Evolutionary conservation across 768 basidiomycete species (phyloP).

Genomic region (Mycena venus): DNA sequence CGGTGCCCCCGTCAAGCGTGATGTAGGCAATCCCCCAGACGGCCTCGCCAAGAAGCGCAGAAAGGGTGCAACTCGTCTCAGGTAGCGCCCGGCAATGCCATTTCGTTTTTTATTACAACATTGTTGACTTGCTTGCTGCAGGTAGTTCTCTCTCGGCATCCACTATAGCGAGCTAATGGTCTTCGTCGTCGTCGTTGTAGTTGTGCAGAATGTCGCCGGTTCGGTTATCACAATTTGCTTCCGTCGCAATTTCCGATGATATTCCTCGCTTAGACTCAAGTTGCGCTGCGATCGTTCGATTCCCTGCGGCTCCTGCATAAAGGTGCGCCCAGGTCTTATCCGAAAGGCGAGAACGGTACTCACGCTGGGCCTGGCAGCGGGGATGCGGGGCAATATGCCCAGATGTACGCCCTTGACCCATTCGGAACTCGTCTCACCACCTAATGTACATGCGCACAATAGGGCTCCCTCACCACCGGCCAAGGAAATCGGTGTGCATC

Average conservation of each 20-base stretch:
- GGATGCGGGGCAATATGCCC: slow-evolving; percentile 88
- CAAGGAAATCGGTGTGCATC: slow-evolving; percentile 79
- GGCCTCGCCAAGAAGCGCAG: slow-evolving; percentile 68
- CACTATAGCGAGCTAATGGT: neutral
- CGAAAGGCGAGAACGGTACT: slow-evolving; percentile 67
- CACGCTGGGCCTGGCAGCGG: slow-evolving; percentile 53
- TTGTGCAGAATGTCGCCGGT: slow-evolving; percentile 86
- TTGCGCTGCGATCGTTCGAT: slow-evolving; percentile 81
- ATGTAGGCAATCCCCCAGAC: slow-evolving; percentile 38
- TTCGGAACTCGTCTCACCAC: slow-evolving; percentile 29
- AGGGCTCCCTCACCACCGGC: slow-evolving; percentile 85
- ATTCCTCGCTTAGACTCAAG: slow-evolving; percentile 62
- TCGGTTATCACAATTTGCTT: slow-evolving; percentile 26
- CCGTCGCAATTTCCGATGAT: slow-evolving; percentile 17
- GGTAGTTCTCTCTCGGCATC: neutral
- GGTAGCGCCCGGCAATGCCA: too few relatives aligned
- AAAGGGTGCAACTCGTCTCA: slow-evolving; percentile 82
- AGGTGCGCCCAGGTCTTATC: slow-evolving; percentile 61
- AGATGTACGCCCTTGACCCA: slow-evolving; percentile 64
- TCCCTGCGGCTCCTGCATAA: slow-evolving; percentile 86
- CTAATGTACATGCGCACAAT: slow-evolving; percentile 13
- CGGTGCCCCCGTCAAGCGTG: slow-evolving; percentile 46
- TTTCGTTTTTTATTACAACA: too few relatives aligned
- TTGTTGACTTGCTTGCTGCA: too few relatives aligned
- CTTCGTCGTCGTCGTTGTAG: neutral